Evolutionary conservation across 768 basidiomycete genomes (phyloP).

Genomic region (Udeniomyces megalosporus): DNA sequence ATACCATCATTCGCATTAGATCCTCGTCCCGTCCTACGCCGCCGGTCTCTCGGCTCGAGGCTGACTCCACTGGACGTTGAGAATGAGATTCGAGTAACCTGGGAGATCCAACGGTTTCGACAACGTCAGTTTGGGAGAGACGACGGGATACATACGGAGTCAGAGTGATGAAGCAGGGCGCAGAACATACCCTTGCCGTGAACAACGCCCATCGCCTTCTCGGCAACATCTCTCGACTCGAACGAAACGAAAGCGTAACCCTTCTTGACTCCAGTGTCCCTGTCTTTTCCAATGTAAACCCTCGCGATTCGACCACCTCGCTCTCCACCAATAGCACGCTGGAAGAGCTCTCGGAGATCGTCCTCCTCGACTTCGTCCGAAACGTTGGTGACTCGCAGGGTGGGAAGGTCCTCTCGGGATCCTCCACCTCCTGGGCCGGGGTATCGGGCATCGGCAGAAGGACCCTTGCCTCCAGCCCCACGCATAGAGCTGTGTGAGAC

Average conservation of each 20-base stretch:
- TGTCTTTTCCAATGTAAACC: conserved; percentile 85
- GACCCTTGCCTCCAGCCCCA: conserved; percentile 36
- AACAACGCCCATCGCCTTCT: conserved; percentile 79
- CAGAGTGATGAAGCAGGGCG: not conserved
- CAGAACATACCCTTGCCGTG: conserved; percentile 52
- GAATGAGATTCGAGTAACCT: conserved; percentile 72
- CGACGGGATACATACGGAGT: not conserved
- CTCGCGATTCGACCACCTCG: conserved; percentile 45
- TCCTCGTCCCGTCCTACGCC: not conserved
- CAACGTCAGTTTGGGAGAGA: no score
- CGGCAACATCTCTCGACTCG: conserved; percentile 60
- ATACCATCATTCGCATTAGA: no score
- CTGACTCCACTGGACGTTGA: conserved; percentile 46
- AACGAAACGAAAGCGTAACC: conserved; percentile 97
- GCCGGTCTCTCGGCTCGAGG: conserved; percentile 12
- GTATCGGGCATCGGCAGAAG: conserved; percentile 47
- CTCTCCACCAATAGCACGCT: conserved; percentile 42
- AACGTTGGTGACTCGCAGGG: conserved; percentile 90
- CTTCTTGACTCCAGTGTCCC: conserved; percentile 86
- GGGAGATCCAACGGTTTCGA: no score
- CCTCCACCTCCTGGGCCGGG: conserved; percentile 35
- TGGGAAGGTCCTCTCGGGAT: conserved; percentile 78
- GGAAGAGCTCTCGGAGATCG: conserved; percentile 80
- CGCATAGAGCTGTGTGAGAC: conserved; percentile 45
- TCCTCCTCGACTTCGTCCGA: conserved; percentile 88